Evolutionary conservation across 2,329 filamentous ascomycete species (phyloP), one percentile per base, ranked within the genome.

Genomic region (Fusarium buharicum): DNA sequence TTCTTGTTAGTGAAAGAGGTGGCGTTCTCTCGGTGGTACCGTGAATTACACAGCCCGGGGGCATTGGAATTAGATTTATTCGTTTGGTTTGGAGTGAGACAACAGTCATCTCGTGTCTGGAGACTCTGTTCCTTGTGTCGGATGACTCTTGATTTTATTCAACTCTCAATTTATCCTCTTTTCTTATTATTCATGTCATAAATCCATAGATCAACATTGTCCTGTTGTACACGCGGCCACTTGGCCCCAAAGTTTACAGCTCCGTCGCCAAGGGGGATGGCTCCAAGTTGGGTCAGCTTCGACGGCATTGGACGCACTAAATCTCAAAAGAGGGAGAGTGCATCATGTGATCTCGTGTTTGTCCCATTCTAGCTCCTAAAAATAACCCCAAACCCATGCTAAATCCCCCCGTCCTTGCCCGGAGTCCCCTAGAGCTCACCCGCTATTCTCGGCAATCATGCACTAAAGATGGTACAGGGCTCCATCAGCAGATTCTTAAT

Each of bases 341-440:
- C 10, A 38, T 65, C 71, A 73, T 70, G 59, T 73, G 70, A 72
- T 65, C 71, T 73, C 70, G 71, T 73, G 70, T 73, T 68, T 57
- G 39, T 38, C 20, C 22, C 22, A 24, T 5, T 24, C 22, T 8
- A 24, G 6, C 17, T 45, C 38, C 68, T 70, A 70, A 70, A 70
- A 69, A 70, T 70, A 70, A 47, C 50, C 28, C 34, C 48, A 27
- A 28, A 22, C 46, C 44, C 37, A 40, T 54, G 45, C 47, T 27
- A 10, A 41, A 50, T 50, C 47, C 27, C 11, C 52, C 47, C 45
- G 33, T 46, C 48, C 33, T 20, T 52, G 59, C 30, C 38, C 61
- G 56, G 56, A 50, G 48, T 33, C 57, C 38, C 57, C 62, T 64
- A 38, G 8, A 48, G 36, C 45, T 37, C 34, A 12, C 34, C 61